These are phyloP conservation scores for Citrus australasica DNA, from an alignment of 345 rosid genomes.

Conservation along the genomic window DNA sequence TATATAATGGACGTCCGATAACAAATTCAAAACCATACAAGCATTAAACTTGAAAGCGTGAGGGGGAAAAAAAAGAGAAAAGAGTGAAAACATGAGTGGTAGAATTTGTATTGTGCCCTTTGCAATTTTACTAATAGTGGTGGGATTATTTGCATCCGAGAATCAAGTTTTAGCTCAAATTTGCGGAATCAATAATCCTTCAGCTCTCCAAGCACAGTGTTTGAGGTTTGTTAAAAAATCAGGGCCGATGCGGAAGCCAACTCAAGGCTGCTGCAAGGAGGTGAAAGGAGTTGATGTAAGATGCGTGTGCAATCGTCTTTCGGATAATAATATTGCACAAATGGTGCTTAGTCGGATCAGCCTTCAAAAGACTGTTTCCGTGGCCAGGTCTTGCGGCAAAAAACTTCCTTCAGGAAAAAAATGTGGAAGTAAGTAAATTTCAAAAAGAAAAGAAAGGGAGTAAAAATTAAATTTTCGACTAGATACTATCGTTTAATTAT, in stretches of 20 bases:
- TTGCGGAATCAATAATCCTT: neutral
- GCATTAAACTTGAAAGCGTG: too few relatives aligned
- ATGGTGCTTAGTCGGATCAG: neutral
- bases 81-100: neutral
- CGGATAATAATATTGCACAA: neutral
- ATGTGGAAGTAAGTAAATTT: neutral
- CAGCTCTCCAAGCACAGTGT: neutral
- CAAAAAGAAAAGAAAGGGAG: too few relatives aligned
- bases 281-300: neutral
- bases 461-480: too few relatives aligned
- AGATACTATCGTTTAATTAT: too few relatives aligned
- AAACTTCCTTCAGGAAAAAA: neutral
- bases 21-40: too few relatives aligned
- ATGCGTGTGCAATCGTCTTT: neutral
- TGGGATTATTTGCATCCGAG: neutral
- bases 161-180: neutral
- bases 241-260: neutral
- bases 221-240: neutral
- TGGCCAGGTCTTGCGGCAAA: neutral
- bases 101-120: neutral
- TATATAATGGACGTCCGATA: too few relatives aligned
- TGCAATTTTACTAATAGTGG: neutral
- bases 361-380: neutral
- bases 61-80: neutral
- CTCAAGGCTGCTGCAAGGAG: neutral